Base-by-base conservation (phyloP, 1,284 basidiomycete species). In the Puccinia hordei region DNA sequence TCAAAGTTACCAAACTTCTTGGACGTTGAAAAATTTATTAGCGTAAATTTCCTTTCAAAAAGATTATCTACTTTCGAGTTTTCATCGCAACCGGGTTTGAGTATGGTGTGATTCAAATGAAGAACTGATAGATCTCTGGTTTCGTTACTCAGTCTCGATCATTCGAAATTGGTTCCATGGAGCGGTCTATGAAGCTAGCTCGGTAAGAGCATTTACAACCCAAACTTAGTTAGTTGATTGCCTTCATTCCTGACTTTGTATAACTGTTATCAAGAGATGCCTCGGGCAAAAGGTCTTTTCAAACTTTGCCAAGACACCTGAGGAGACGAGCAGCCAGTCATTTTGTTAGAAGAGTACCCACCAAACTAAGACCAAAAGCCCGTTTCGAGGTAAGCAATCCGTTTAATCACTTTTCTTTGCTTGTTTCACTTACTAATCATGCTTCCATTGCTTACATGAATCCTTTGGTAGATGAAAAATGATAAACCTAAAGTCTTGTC, bases 271-370 rank as follows among this genome's bases (percentile, higher is more conserved):
- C 15, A 83, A 86, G 86, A 24, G 83, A 84, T 19, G 89, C 89
- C 81, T 89, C 90, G 33, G 92, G 91, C 0, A 90, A 92, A 81
- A 88, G 95, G 79, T 93, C 91, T 0, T 98, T 95, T 90, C 95
- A 98, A 86, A 90, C 92, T 19, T 88, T 97, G 12, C 95, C 95
- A 13, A 89, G 95, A 30, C 93, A 95, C 85, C 88, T 98, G 17
- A 89, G 95, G 33, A 89, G 95, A 44, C 89, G 95, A 83, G 94
- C 95, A 13, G 95, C 95, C 0, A 95, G 93, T 83, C 95, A 97
- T 85, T 92, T 97, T 86, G 91, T 93, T 24, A 90, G 93, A 8
- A 90, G 94, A 19, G 93, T 98, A n/a, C 95, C 95, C 0, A 86
- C 90, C 35, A 88, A 92, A 35, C 87, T 97, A 38, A 88, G 94